Evolutionary conservation across 129 eudicot species (phyloP).

Genomic region (Sambucus nigra): DNA sequence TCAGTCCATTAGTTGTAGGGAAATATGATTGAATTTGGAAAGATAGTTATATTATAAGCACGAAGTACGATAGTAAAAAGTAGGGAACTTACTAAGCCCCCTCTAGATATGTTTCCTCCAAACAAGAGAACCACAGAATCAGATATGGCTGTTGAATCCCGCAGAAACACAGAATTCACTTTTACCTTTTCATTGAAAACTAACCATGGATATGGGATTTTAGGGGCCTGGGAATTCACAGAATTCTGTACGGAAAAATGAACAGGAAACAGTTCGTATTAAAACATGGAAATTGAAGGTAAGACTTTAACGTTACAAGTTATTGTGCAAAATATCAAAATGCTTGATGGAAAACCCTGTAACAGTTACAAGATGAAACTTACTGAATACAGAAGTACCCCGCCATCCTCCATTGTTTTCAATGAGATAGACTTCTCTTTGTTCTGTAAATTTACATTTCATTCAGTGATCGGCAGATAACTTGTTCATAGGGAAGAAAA

Average conservation of each 20-base stretch:
- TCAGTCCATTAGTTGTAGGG: background rate
- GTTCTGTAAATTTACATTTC: slow-evolving; percentile 38
- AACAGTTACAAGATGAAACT: slow-evolving; percentile 19
- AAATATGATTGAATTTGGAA: background rate
- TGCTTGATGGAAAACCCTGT: slow-evolving; percentile 4
- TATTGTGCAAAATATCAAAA: background rate
- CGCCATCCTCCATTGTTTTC: slow-evolving; percentile 98
- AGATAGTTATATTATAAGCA: background rate
- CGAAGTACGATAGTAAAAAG: background rate
- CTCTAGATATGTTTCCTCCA: slow-evolving; percentile 70
- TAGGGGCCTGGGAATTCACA: slow-evolving; percentile 70
- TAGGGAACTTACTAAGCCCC: slow-evolving; percentile 47
- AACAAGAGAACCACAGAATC: slow-evolving; percentile 82
- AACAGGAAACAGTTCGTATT: slow-evolving; percentile 3
- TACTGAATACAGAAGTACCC: slow-evolving; percentile 76
- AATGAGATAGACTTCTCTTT: slow-evolving; percentile 70
- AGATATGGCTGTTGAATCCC: slow-evolving; percentile 94
- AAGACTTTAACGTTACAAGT: too few species aligned
- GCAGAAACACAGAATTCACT: slow-evolving; percentile 75
- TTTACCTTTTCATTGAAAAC: slow-evolving; percentile 91
- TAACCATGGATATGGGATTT: slow-evolving; percentile 89
- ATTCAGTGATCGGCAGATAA: background rate
- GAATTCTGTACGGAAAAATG: slow-evolving; percentile 48
- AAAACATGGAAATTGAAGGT: background rate
- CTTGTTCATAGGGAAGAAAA: background rate